Conservation (phyloP, 2,329 filamentous ascomycete genomes). For the Botrytis fragariae region DNA sequence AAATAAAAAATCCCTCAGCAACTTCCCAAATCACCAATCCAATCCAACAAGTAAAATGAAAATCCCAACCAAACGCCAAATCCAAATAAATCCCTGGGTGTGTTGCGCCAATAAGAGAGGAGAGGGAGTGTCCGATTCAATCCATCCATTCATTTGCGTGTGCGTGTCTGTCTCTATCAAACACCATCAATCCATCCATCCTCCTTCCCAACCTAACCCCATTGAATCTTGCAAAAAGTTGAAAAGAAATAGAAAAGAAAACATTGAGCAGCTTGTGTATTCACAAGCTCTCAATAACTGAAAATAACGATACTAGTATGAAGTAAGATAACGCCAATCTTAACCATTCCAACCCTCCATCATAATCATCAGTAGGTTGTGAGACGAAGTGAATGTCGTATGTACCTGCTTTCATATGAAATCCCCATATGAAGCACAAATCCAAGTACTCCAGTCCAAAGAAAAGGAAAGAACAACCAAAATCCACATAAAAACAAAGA, state of each 20-base stretch:
- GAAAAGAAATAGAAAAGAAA: background rate
- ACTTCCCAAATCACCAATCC: background rate
- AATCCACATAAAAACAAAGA: conserved; percentile 5
- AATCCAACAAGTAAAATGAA: background rate
- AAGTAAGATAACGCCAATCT: conserved; percentile 3
- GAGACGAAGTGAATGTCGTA: background rate
- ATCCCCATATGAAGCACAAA: background rate
- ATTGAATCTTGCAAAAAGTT: background rate
- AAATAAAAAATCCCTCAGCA: background rate
- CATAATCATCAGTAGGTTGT: background rate
- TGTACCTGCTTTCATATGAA: background rate
- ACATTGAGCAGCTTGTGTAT: conserved; percentile 2
- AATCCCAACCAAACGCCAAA: background rate
- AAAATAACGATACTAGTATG: background rate
- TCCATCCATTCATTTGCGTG: background rate
- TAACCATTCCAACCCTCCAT: conserved; percentile 3
- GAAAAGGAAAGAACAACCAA: conserved; percentile 5
- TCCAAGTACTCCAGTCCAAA: background rate
- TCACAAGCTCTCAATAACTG: background rate
- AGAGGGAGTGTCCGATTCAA: background rate
- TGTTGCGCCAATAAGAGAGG: background rate
- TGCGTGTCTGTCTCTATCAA: conserved; percentile 3
- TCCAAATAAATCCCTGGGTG: background rate
- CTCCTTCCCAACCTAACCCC: background rate
- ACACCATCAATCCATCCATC: conserved; percentile 1